Evolutionary conservation across 2,329 filamentous ascomycete genomes (phyloP), one percentile per base, ranked within the genome.

Genomic region (Arthrobotrys sinensis): DNA sequence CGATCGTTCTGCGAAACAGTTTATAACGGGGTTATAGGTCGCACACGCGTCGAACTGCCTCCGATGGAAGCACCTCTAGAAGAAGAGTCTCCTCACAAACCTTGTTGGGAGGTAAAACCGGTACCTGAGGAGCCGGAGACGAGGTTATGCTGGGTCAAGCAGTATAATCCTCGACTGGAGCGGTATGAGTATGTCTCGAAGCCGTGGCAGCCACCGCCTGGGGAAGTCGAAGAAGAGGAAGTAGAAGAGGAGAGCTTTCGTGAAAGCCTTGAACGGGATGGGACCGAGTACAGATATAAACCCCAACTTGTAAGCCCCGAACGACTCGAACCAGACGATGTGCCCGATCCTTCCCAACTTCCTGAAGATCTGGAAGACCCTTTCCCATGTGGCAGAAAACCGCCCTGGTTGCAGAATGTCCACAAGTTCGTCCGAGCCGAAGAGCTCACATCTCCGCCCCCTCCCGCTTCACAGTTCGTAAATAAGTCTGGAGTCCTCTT

Each of bases 391-490:
- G 48, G 38, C 14, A 50, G 40, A 32, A 76, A 69, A 38, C 72
- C 72, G 14, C 46, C 72, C 10, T 76, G 72, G 72, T 48, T 76
- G 3, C 72, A 69, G 55, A 57, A 76, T 40, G 72, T 76, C 14
- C 64, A 38, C 8, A 36, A 21, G n/a, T 76, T 76, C 48, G 65
- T 76, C 36, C 66, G 73, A 14, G 73, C 66, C 6, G 73, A 77
- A 34, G 73, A 77, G 28, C 36, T 77, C 16, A 43, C 48, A 4
- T 45, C 48, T n/a, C 73, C 73, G 2, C 40, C 60, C 3, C 40
- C 57, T 19, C 66, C 73, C n/a, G 40, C 57, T 21, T 66, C 72
- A 4, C 28, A 70, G 14, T 71, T 77, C 24, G 40, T 71, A 34
- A 67, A 38, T 4, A 67, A 65, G 40, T 28, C 66, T 7, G 66